Conservation (phyloP, 208 protist species). For the Wallacemonas collosoma region DNA sequence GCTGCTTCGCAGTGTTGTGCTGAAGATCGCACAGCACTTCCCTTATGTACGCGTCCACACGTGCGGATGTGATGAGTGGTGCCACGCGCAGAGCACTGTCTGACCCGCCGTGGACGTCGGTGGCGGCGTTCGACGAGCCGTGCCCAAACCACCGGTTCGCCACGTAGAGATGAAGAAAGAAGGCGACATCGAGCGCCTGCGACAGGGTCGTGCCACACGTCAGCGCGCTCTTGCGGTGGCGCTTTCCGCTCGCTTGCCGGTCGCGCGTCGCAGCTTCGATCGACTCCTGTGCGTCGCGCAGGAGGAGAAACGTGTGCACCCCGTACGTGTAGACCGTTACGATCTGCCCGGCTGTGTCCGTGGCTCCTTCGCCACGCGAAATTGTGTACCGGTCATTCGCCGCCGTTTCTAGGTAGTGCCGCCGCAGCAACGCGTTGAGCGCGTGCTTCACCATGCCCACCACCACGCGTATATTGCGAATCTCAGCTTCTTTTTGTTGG, state of each 20-base stretch:
- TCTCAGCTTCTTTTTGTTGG: too few relatives aligned
- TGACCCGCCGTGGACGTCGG: neutral
- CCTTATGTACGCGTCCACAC: constrained; percentile 45
- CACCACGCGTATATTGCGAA: neutral
- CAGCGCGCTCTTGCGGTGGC: neutral
- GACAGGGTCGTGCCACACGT: constrained; percentile 57
- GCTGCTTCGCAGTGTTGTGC: constrained; percentile 73
- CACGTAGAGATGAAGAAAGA: constrained; percentile 45
- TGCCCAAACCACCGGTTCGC: constrained; percentile 7
- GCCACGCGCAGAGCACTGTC: neutral
- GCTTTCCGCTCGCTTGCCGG: neutral
- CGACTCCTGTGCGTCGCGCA: constrained; percentile 22
- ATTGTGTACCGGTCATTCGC: neutral
- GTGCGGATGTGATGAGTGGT: constrained; percentile 9
- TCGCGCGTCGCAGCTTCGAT: neutral
- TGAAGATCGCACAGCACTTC: constrained; percentile 65
- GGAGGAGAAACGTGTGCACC: constrained; percentile 29
- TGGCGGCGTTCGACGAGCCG: too few relatives aligned
- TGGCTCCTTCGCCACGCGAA: neutral
- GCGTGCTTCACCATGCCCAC: constrained; percentile 9
- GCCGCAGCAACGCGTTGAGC: neutral
- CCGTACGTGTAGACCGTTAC: constrained; percentile 12
- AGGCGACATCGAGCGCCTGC: constrained; percentile 62
- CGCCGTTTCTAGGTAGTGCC: constrained; percentile 18
- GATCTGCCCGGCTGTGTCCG: neutral